Conservation (phyloP, 2,329 filamentous ascomycete species). For the Hypoxylon sp. region DNA sequence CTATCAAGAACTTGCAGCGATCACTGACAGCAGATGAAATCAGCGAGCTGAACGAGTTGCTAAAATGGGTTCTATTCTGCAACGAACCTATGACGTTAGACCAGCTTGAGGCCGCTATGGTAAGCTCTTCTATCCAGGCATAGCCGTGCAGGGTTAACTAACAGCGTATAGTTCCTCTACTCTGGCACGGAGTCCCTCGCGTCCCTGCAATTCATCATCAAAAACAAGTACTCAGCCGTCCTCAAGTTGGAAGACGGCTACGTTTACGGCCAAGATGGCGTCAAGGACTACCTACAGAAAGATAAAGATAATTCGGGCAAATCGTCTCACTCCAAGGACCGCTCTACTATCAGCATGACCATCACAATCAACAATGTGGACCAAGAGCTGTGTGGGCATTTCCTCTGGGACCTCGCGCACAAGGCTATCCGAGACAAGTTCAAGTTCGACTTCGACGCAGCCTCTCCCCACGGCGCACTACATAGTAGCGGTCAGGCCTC, state of each 20-base stretch:
- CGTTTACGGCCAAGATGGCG: conserved; percentile 43
- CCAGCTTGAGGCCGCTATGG: conserved; percentile 49
- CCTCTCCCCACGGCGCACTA: conserved; percentile 29
- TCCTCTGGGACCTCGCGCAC: conserved; percentile 51
- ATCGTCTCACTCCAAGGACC: conserved; percentile 31
- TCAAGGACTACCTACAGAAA: conserved; percentile 41
- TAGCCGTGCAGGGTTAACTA: conserved; percentile 11
- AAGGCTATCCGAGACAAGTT: conserved; percentile 49
- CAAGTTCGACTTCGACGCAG: conserved; percentile 46
- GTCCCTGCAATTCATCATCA: conserved; percentile 46
- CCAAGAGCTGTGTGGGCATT: conserved; percentile 47
- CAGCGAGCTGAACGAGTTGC: conserved; percentile 48
- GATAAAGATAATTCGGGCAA: conserved; percentile 19
- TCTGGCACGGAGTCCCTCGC: conserved; percentile 46
- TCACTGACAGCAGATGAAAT: conserved; percentile 47
- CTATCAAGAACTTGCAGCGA: conserved; percentile 47
- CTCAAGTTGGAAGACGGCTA: conserved; percentile 42
- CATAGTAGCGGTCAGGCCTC: conserved; percentile 26
- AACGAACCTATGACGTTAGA: conserved; percentile 33
- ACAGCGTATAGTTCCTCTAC: conserved; percentile 41
- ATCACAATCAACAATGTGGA: conserved; percentile 51
- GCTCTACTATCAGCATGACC: conserved; percentile 48
- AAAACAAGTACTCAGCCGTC: conserved; percentile 46
- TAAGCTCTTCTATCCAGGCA: conserved; percentile 26
- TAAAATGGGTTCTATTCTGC: conserved; percentile 49